Conservation (phyloP, 768 basidiomycete species). For the Psilocybe azurescens region DNA sequence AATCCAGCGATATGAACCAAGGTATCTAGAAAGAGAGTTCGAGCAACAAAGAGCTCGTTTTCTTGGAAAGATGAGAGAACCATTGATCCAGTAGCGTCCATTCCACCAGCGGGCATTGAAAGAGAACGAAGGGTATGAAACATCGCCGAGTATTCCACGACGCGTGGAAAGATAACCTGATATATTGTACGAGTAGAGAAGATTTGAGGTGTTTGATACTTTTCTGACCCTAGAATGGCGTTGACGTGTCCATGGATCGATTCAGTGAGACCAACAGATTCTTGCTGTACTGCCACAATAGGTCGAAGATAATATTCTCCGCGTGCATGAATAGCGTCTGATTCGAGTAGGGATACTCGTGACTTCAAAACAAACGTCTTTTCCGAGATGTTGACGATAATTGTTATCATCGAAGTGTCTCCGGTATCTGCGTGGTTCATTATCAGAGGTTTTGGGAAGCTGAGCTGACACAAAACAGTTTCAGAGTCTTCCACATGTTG, state of each 20-base stretch:
- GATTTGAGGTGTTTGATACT: conserved; percentile 40
- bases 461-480: conserved; percentile 45
- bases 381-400: conserved; percentile 40
- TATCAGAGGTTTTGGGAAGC: conserved; percentile 63
- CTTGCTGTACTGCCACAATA: conserved; percentile 32
- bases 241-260: conserved; percentile 37
- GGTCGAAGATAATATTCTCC: conserved; percentile 51
- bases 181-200: conserved; percentile 65
- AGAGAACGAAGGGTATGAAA: conserved; percentile 66
- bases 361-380: conserved; percentile 57
- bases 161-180: conserved; percentile 69
- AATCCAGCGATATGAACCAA: conserved; percentile 76
- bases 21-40: conserved; percentile 69
- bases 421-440: conserved; percentile 30
- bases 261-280: conserved; percentile 43
- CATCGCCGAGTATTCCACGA: conserved; percentile 64
- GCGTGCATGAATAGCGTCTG: conserved; percentile 45
- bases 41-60: conserved; percentile 41
- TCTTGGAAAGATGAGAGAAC: conserved; percentile 40
- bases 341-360: conserved; percentile 27
- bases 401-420: conserved; percentile 38
- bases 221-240: conserved; percentile 32
- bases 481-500: conserved; percentile 31
- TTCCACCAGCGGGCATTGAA: conserved; percentile 49
- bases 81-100: conserved; percentile 58